phyloP scores from a whole-genome alignment of 805 yeast genomes.

The Yueomyces sinensis region DNA sequence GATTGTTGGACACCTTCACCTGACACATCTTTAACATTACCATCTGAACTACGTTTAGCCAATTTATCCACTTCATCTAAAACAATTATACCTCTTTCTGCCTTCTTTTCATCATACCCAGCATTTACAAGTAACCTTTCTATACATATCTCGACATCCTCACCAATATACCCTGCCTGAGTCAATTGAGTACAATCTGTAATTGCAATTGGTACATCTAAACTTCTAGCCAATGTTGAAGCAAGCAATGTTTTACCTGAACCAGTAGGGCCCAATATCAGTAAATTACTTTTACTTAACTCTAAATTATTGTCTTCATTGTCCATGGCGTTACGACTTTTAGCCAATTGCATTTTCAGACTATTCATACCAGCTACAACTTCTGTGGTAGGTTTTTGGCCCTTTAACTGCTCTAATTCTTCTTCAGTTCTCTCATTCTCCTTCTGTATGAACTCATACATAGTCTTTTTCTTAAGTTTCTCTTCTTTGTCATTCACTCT shows the following conservation, averaged over 20 bases:
- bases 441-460: not conserved
- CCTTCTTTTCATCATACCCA: slow-evolving; percentile 36
- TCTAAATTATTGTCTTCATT: slow-evolving; percentile 29
- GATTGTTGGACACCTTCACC: slow-evolving; percentile 61
- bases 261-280: slow-evolving; percentile 48
- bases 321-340: slow-evolving; percentile 6
- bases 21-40: slow-evolving; percentile 43
- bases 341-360: slow-evolving; percentile 16
- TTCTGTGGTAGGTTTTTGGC: slow-evolving; percentile 18
- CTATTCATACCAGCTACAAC: slow-evolving; percentile 19
- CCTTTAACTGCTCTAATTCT: slow-evolving; percentile 18
- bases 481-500: slow-evolving; percentile 31
- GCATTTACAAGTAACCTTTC: slow-evolving; percentile 38
- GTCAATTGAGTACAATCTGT: slow-evolving; percentile 51
- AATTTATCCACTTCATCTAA: slow-evolving; percentile 48
- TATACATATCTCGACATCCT: slow-evolving; percentile 46
- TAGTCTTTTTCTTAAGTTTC: slow-evolving; percentile 8
- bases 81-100: slow-evolving; percentile 46
- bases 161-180: slow-evolving; percentile 55
- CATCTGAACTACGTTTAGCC: slow-evolving; percentile 33
- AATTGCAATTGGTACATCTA: slow-evolving; percentile 44
- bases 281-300: slow-evolving; percentile 41
- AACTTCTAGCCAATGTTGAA: slow-evolving; percentile 35
- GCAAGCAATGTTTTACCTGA: slow-evolving; percentile 50
- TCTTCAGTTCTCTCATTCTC: slow-evolving; percentile 3